These are phyloP conservation scores for Metschnikowia gelsemii DNA, from an alignment of 805 yeast genomes.

Conservation along the genomic window DNA sequence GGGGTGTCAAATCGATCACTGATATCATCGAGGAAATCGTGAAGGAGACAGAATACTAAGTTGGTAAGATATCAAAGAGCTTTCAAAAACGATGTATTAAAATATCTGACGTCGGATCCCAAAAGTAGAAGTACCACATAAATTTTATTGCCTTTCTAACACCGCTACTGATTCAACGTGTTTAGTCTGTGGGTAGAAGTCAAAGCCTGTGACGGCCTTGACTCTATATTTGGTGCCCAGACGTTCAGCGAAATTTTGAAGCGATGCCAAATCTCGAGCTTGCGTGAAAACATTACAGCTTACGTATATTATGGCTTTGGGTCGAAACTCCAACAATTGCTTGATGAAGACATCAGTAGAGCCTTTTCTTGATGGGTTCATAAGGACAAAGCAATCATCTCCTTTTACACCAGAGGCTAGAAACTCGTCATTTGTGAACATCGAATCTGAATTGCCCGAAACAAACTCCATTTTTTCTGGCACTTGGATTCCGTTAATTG, in stretches of 20 bases:
- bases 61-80: background rate
- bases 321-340: constrained; percentile 38
- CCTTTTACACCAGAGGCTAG: constrained; percentile 29
- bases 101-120: background rate
- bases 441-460: constrained; percentile 37
- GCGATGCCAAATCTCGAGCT: constrained; percentile 41
- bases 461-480: constrained; percentile 33
- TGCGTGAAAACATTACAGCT: constrained; percentile 49
- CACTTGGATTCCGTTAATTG: constrained; percentile 34
- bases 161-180: constrained; percentile 58
- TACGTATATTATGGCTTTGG: constrained; percentile 39
- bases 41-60: constrained; percentile 12
- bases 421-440: constrained; percentile 32
- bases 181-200: constrained; percentile 56
- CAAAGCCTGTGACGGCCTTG: constrained; percentile 37
- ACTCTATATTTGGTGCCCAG: constrained; percentile 18
- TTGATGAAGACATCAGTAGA: constrained; percentile 33
- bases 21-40: constrained; percentile 51
- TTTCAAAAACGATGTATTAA: background rate
- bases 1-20: constrained; percentile 61
- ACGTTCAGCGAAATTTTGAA: constrained; percentile 25
- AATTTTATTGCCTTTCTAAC: constrained; percentile 25
- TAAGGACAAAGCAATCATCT: constrained; percentile 34
- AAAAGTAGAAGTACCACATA: background rate
- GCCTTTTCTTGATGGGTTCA: constrained; percentile 49